These are phyloP conservation scores for Mycena olivaceomarginata DNA, from an alignment of 768 basidiomycete species.

Conservation along the genomic window DNA sequence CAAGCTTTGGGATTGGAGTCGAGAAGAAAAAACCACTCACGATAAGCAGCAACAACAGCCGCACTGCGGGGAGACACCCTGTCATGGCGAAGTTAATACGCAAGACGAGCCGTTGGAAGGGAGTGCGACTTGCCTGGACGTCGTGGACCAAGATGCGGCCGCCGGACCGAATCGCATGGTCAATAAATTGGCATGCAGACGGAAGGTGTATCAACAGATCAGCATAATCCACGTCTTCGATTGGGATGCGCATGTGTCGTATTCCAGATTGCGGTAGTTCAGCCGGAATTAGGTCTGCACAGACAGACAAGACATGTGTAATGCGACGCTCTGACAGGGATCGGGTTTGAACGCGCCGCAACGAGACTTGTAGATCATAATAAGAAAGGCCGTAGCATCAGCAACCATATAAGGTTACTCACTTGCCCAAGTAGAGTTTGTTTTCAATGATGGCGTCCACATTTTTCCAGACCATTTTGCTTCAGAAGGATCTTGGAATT, in stretches of 20 bases:
- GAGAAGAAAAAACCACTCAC: constrained; percentile 63
- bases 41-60: constrained; percentile 84
- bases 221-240: constrained; percentile 82
- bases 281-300: constrained; percentile 81
- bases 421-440: constrained; percentile 86
- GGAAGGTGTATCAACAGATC: constrained; percentile 82
- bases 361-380: constrained; percentile 69
- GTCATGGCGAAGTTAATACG: neutral
- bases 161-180: constrained; percentile 72
- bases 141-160: constrained; percentile 83
- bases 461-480: constrained; percentile 76
- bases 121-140: constrained; percentile 58
- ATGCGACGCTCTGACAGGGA: constrained; percentile 82
- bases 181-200: constrained; percentile 78
- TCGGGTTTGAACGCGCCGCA: constrained; percentile 82
- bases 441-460: constrained; percentile 80
- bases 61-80: constrained; percentile 80
- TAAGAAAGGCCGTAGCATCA: constrained; percentile 46
- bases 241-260: constrained; percentile 80
- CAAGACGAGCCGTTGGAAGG: neutral
- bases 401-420: constrained; percentile 57
- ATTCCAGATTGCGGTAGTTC: constrained; percentile 83
- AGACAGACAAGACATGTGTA: constrained; percentile 90
- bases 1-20: neutral
- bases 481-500: constrained; percentile 34